Percentiles rank a stretch among this genome's conserved stretches.
phyloP scores from a whole-genome alignment of 345 rosid species.

The Hibiscus tridactylites region DNA sequence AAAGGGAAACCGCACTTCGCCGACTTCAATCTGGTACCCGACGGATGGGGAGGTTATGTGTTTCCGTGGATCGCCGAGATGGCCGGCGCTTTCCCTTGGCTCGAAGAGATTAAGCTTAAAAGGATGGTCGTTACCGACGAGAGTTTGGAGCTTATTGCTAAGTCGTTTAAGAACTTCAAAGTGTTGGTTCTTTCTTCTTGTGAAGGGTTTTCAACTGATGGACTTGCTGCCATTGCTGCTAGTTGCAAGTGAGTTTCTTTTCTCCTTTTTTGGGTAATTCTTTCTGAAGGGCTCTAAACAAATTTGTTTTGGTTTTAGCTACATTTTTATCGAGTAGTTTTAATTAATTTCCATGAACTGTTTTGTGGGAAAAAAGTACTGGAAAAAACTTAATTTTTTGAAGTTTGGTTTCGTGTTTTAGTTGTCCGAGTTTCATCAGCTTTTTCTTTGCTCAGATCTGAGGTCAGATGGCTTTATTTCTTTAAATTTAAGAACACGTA shows the following conservation, averaged over 20 bases:
- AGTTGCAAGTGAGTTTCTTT: constrained; percentile 61
- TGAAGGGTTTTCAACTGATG: constrained; percentile 91
- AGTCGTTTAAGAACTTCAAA: constrained; percentile 72
- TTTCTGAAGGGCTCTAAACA: too few relatives aligned
- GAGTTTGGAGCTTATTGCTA: constrained; percentile 64
- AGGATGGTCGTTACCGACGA: constrained; percentile 92
- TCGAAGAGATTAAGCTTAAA: constrained; percentile 78
- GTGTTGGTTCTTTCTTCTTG: constrained; percentile 64
- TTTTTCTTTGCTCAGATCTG: background rate
- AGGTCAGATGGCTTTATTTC: background rate
- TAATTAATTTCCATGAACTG: background rate
- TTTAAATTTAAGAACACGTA: background rate
- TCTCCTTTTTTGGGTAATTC: background rate
- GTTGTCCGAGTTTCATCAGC: background rate
- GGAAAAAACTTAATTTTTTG: background rate
- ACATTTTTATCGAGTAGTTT: background rate
- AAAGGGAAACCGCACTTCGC: constrained; percentile 99
- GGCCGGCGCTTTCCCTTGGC: constrained; percentile 41
- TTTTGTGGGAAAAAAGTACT: too few relatives aligned
- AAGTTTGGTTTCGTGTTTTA: background rate
- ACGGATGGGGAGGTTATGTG: constrained; percentile 91
- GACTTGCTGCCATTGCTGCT: constrained; percentile 84
- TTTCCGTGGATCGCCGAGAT: constrained; percentile 65
- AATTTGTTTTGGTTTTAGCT: background rate
- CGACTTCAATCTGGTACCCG: constrained; percentile 83